Evolutionary conservation across 176 grass and related monocot genomes (phyloP).

Genomic region (Areca catechu): DNA sequence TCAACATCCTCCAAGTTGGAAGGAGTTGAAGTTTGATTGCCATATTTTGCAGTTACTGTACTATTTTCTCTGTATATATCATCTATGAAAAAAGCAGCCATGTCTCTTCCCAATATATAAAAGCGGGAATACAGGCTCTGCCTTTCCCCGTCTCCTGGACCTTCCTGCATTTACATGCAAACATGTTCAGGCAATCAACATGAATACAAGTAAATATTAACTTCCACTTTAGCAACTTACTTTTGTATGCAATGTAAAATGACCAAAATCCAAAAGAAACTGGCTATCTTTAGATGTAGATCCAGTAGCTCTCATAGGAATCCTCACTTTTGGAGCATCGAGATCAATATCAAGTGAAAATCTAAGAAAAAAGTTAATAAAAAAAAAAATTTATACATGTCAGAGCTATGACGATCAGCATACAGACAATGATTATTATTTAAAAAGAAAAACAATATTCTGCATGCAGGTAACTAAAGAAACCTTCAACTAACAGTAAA

Average conservation of each 20-base stretch:
- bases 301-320: slow-evolving; percentile 44
- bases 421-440: too few relatives aligned
- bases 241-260: slow-evolving; percentile 88
- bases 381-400: too few relatives aligned
- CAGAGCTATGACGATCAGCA: too few relatives aligned
- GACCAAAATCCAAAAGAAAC: slow-evolving; percentile 95
- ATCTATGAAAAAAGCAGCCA: slow-evolving; percentile 81
- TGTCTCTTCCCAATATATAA: slow-evolving; percentile 87
- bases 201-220: slow-evolving; percentile 9
- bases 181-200: slow-evolving; percentile 19
- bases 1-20: slow-evolving; percentile 23
- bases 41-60: slow-evolving; percentile 18
- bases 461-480: too few relatives aligned
- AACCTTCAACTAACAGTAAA: too few relatives aligned
- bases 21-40: slow-evolving; percentile 24
- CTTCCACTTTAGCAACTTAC: slow-evolving; percentile 33
- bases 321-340: slow-evolving; percentile 93
- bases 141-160: slow-evolving; percentile 47
- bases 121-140: slow-evolving; percentile 86
- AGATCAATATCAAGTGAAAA: slow-evolving; percentile 97
- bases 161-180: slow-evolving; percentile 40
- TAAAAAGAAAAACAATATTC: too few relatives aligned
- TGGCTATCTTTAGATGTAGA: slow-evolving; percentile 30
- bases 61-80: slow-evolving; percentile 34
- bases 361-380: slow-evolving; percentile 24